phyloP scores from a whole-genome alignment of 169 alveolate genomes.

The Neospora caninum region DNA sequence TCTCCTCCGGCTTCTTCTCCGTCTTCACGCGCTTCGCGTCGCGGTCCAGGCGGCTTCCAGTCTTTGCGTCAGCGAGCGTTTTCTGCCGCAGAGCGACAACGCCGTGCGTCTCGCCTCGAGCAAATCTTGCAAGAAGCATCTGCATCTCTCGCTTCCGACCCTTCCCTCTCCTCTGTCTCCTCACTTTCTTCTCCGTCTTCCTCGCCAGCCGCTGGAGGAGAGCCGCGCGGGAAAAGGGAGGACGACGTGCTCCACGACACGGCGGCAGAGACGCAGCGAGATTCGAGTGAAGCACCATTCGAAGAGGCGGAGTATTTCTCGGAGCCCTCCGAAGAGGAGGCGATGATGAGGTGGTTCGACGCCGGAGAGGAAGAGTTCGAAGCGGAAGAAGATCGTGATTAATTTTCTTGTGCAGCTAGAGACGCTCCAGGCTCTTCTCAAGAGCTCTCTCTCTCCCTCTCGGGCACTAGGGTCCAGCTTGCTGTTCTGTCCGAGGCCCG shows the following conservation, averaged over 20 bases:
- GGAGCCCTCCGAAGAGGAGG: neutral
- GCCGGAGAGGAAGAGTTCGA: neutral
- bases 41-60: neutral
- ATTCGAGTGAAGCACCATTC: neutral
- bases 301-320: neutral
- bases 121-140: neutral
- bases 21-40: neutral
- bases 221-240: neutral
- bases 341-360: neutral
- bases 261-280: neutral
- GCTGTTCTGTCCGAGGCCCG: no score
- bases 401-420: no score
- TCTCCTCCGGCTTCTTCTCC: neutral
- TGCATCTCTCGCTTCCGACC: neutral
- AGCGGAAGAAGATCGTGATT: neutral
- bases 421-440: no score
- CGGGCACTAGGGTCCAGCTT: no score
- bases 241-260: neutral
- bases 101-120: neutral
- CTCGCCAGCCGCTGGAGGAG: neutral
- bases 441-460: no score
- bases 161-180: no score
- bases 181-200: neutral
- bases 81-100: neutral
- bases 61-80: slow-evolving; percentile 5